These are phyloP conservation scores for Trichoderma asperelloides DNA, from an alignment of 495 filamentous ascomycete genomes.

Conservation along the genomic window DNA sequence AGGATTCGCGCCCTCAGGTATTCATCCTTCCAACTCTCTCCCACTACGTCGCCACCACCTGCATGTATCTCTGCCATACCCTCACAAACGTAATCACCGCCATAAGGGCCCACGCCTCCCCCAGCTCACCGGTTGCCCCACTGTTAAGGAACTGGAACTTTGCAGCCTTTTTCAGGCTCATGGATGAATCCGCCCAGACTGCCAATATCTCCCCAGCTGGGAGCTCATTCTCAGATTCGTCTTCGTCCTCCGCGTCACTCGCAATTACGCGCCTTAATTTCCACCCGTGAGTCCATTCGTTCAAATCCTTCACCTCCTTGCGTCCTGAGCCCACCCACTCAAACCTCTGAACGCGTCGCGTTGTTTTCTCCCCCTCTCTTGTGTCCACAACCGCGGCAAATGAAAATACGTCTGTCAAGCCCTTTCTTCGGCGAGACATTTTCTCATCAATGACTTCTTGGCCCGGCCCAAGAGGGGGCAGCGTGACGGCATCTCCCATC, in stretches of 20 bases:
- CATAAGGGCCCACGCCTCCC: not conserved
- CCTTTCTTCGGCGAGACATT: not conserved
- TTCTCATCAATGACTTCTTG: not conserved
- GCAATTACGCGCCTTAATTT: not conserved
- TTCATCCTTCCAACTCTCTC: too few relatives aligned
- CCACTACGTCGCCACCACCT: not conserved
- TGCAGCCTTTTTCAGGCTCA: not conserved
- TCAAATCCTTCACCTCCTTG: not conserved
- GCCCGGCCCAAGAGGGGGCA: not conserved
- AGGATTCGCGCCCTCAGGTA: not conserved
- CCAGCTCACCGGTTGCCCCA: slow-evolving; percentile 1
- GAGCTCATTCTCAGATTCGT: not conserved
- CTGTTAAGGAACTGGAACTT: slow-evolving; percentile 3
- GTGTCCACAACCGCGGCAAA: not conserved
- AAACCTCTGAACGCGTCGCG: not conserved
- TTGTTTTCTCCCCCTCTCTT: not conserved
- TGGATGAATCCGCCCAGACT: not conserved
- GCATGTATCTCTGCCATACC: slow-evolving; percentile 7
- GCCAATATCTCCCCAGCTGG: not conserved
- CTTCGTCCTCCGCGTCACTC: not conserved
- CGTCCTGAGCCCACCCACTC: not conserved
- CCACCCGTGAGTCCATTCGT: not conserved
- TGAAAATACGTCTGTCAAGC: not conserved
- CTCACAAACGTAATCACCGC: not conserved
- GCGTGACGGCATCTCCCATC: not conserved